Conservation (phyloP, 768 basidiomycete species). For the Podaxis sp. region DNA sequence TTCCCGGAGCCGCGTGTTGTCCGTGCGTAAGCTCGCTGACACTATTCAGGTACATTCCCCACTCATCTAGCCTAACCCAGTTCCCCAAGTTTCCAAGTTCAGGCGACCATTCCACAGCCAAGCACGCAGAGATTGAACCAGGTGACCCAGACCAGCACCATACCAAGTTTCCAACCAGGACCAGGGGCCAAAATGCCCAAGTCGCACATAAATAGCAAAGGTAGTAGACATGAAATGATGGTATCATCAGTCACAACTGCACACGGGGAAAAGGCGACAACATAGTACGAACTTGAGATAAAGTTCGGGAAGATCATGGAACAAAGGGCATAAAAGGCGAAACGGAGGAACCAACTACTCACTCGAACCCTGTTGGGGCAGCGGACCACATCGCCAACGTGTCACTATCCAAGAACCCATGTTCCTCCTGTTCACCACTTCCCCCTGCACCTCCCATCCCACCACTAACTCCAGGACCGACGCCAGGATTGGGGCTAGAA, state of each 20-base stretch:
- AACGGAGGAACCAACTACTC: constrained; percentile 23
- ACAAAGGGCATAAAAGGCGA: neutral
- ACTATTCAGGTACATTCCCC: constrained; percentile 42
- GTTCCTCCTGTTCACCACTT: constrained; percentile 11
- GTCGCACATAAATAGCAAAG: neutral
- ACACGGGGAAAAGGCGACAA: neutral
- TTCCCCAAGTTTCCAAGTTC: neutral
- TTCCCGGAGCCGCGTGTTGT: neutral
- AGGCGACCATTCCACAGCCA: too few relatives aligned
- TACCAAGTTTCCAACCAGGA: neutral
- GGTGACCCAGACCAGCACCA: neutral
- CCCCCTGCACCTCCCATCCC: neutral
- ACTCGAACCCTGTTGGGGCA: constrained; percentile 68
- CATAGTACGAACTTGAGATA: neutral
- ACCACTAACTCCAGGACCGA: neutral
- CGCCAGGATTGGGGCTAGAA: neutral
- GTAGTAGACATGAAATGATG: neutral
- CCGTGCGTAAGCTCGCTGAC: constrained; percentile 37
- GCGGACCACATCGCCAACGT: constrained; percentile 68
- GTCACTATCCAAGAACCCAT: constrained; percentile 39
- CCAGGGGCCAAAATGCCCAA: neutral
- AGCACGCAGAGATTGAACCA: neutral
- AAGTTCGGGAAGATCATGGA: neutral
- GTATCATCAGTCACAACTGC: neutral
- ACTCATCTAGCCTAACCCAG: constrained; percentile 38